Evolutionary conservation across 2,329 filamentous ascomycete species (phyloP).

Genomic region (Aspergillus caelatus): DNA sequence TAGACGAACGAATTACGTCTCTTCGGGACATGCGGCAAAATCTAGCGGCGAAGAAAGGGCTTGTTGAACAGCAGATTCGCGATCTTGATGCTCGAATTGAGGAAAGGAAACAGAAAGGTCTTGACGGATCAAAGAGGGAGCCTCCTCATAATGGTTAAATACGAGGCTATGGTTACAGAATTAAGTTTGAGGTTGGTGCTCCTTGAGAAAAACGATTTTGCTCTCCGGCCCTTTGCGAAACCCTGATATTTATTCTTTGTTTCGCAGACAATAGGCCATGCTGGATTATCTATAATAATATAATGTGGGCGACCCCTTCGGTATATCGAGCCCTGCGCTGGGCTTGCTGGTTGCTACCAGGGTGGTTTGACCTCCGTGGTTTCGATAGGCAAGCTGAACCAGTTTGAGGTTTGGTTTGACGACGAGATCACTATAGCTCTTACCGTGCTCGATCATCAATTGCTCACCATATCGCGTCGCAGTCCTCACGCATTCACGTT

Average conservation of each 20-base stretch:
- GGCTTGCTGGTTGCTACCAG: not conserved
- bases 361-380: not conserved
- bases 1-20: slow-evolving; percentile 58
- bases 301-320: not conserved
- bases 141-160: slow-evolving; percentile 17
- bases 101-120: slow-evolving; percentile 42
- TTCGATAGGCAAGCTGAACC: not conserved
- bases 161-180: slow-evolving; percentile 4
- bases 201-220: not conserved
- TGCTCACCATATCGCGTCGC: not conserved
- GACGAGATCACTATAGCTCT: not conserved
- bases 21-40: slow-evolving; percentile 55
- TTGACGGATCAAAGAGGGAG: slow-evolving; percentile 32
- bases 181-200: not conserved
- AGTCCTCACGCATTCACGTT: not conserved
- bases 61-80: slow-evolving; percentile 61
- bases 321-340: not conserved
- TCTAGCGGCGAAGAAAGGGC: slow-evolving; percentile 54
- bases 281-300: not conserved
- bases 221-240: not conserved
- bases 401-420: not conserved
- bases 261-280: not conserved
- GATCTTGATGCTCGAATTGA: slow-evolving; percentile 49
- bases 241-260: not conserved
- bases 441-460: not conserved